These are phyloP conservation scores for Alternaria dauci DNA, from an alignment of 2,329 filamentous ascomycete genomes.

Conservation along the genomic window DNA sequence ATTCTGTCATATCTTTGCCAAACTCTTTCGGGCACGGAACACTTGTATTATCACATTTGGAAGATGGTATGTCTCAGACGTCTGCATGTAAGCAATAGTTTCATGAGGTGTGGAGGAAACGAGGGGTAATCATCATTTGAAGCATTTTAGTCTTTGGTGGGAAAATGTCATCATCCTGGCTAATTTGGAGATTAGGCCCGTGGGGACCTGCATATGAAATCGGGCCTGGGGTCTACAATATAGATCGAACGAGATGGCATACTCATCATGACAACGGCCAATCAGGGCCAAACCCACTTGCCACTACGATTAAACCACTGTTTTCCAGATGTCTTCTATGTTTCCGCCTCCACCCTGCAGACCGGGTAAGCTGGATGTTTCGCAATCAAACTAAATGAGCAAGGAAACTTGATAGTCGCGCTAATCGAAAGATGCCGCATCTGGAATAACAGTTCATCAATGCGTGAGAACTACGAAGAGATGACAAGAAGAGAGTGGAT, in stretches of 20 bases:
- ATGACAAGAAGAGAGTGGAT: background rate
- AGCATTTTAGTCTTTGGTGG: slow-evolving; percentile 9
- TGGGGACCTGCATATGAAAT: slow-evolving; percentile 39
- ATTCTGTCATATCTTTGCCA: background rate
- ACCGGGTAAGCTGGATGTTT: slow-evolving; percentile 14
- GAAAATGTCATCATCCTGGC: slow-evolving; percentile 14
- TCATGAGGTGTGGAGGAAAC: background rate
- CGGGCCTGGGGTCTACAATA: slow-evolving; percentile 28
- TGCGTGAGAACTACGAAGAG: background rate
- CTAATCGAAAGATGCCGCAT: slow-evolving; percentile 3
- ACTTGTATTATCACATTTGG: slow-evolving; percentile 8
- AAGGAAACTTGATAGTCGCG: slow-evolving; percentile 11
- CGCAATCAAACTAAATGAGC: slow-evolving; percentile 18
- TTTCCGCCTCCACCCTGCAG: slow-evolving; percentile 1
- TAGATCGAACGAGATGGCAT: slow-evolving; percentile 7
- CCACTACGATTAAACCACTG: background rate
- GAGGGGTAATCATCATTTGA: background rate
- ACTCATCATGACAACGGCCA: slow-evolving; percentile 10
- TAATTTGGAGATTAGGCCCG: slow-evolving; percentile 42
- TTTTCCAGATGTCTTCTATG: slow-evolving; percentile 17
- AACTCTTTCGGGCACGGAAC: slow-evolving; percentile 3
- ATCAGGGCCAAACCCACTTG: slow-evolving; percentile 13
- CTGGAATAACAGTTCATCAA: slow-evolving; percentile 17
- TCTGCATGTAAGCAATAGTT: background rate
- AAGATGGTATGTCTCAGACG: background rate